These are phyloP conservation scores for Ceratocystis alfenasii DNA, from an alignment of 2,329 filamentous ascomycete species.

Conservation along the genomic window DNA sequence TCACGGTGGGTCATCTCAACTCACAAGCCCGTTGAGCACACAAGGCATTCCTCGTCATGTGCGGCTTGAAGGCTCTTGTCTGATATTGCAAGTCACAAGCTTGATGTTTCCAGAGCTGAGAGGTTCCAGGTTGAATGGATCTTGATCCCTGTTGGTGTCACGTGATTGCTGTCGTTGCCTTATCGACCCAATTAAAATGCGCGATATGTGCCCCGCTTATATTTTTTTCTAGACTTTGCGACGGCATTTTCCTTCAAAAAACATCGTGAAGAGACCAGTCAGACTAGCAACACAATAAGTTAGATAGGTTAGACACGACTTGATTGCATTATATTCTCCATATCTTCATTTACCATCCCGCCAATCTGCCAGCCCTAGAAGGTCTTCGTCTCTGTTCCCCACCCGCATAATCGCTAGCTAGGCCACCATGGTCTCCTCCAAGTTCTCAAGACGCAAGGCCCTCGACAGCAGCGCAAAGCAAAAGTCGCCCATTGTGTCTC, in stretches of 20 bases:
- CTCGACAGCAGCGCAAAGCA: background rate
- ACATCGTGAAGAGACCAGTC: background rate
- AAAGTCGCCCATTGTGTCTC: background rate
- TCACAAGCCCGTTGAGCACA: background rate
- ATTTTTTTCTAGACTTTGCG: conserved; percentile 4
- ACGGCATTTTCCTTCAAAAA: background rate
- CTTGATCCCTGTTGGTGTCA: background rate
- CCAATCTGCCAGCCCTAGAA: background rate
- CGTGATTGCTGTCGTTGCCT: background rate
- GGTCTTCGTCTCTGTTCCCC: background rate
- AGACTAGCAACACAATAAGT: background rate
- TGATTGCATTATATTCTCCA: no score
- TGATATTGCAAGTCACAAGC: no score
- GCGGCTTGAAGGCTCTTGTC: no score
- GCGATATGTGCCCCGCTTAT: background rate
- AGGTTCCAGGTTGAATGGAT: background rate
- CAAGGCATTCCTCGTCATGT: background rate
- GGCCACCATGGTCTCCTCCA: conserved; percentile 13
- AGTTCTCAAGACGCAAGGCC: conserved; percentile 22
- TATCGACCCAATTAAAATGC: conserved; percentile 1
- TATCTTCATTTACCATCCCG: no score
- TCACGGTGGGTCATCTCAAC: background rate
- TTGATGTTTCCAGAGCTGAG: background rate
- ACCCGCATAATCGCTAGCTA: background rate
- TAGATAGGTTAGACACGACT: no score